Conservation (phyloP, 495 filamentous ascomycete species). For the Penicillium canariense region DNA sequence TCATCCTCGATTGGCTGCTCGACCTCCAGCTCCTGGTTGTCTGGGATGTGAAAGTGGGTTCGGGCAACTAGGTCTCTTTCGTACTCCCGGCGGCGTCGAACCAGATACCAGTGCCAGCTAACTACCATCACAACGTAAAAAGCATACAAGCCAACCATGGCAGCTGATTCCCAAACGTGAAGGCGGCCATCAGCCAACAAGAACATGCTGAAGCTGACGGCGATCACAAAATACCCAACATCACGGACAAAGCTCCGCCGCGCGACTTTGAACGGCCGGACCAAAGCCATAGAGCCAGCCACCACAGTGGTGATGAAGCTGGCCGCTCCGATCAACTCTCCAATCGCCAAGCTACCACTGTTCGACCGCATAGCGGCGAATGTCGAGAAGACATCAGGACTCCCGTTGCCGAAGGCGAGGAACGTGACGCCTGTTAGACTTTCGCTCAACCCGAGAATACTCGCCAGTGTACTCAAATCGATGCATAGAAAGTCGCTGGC, state of each 20-base stretch:
- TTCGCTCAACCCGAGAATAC: constrained; percentile 87
- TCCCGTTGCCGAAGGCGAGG: constrained; percentile 97
- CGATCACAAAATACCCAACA: constrained; percentile 88
- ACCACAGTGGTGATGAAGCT: constrained; percentile 97
- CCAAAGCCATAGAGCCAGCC: constrained; percentile 95
- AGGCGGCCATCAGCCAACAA: constrained; percentile 84
- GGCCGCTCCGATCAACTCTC: constrained; percentile 93
- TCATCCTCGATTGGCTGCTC: constrained; percentile 70
- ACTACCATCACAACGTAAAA: constrained; percentile 91
- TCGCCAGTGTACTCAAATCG: constrained; percentile 89
- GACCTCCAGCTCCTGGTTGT: constrained; percentile 68
- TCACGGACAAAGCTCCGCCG: constrained; percentile 88
- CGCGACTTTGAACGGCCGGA: constrained; percentile 87
- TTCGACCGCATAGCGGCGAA: constrained; percentile 97
- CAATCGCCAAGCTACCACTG: constrained; percentile 91
- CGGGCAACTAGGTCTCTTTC: constrained; percentile 68
- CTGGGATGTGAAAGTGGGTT: constrained; percentile 65
- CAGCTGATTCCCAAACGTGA: constrained; percentile 79
- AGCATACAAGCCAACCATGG: constrained; percentile 89
- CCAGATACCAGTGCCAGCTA: constrained; percentile 85
- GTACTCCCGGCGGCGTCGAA: constrained; percentile 55
- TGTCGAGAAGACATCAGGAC: constrained; percentile 96
- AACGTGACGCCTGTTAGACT: constrained; percentile 97
- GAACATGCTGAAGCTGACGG: constrained; percentile 82
- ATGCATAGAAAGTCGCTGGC: constrained; percentile 98